Conservation (phyloP, 768 basidiomycete genomes). For the Clitopilus hobsonii region DNA sequence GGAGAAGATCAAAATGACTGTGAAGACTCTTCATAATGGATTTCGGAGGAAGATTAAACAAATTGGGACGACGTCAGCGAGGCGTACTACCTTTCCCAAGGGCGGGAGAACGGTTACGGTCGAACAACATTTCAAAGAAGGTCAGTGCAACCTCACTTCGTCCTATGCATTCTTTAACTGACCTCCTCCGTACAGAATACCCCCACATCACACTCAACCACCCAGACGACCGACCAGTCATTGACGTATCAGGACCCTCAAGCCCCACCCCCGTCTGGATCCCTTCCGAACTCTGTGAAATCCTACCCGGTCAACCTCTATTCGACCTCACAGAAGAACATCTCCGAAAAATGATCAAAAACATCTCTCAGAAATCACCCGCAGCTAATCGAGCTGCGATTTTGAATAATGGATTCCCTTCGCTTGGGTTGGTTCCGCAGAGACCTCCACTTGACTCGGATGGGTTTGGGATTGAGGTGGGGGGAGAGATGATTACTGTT, state of each 20-base stretch:
- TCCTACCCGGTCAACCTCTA: constrained; percentile 55
- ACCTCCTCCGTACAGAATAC: constrained; percentile 49
- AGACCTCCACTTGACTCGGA: constrained; percentile 30
- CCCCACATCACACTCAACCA: constrained; percentile 40
- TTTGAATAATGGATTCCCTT: constrained; percentile 47
- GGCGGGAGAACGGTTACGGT: constrained; percentile 50
- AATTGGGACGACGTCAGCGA: constrained; percentile 32
- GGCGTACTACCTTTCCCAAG: constrained; percentile 42
- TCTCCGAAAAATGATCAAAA: constrained; percentile 63
- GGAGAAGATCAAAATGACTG: constrained; percentile 49
- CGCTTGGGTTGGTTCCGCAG: constrained; percentile 44
- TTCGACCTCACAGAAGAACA: constrained; percentile 55
- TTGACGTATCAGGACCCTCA: constrained; percentile 37
- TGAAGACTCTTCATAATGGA: constrained; percentile 52
- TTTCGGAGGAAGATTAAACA: constrained; percentile 46
- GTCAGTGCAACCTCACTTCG: constrained; percentile 33
- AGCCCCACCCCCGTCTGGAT: constrained; percentile 30
- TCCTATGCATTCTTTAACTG: too few relatives aligned
- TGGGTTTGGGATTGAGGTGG: constrained; percentile 56
- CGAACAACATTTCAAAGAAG: constrained; percentile 55
- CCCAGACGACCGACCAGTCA: constrained; percentile 42
- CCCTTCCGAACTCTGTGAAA: constrained; percentile 70
- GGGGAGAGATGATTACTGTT: constrained; percentile 51
- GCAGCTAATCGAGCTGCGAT: constrained; percentile 53
- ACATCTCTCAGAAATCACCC: constrained; percentile 63